Evolutionary conservation across 768 basidiomycete species (phyloP).

Genomic region (Trametes villosa): DNA sequence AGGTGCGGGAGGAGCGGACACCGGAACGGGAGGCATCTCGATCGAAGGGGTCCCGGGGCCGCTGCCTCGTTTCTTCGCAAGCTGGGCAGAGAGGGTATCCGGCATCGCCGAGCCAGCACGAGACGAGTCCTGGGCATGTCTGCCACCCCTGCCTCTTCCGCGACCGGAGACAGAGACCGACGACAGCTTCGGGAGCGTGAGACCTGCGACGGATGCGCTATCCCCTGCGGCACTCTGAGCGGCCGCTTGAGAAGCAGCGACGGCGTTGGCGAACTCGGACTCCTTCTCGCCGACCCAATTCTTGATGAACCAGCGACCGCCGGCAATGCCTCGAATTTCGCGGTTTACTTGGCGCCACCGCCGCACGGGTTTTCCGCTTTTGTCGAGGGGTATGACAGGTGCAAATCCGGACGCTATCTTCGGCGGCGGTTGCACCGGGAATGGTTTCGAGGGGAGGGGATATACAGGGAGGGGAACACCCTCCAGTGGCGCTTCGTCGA

Average conservation of each 20-base stretch:
- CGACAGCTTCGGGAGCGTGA: constrained; percentile 28
- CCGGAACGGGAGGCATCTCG: constrained; percentile 2
- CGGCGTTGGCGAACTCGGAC: constrained; percentile 55
- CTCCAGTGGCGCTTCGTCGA: constrained; percentile 58
- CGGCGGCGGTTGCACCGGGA: constrained; percentile 77
- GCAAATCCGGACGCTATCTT: constrained; percentile 80
- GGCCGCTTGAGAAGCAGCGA: constrained; percentile 25
- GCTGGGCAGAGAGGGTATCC: constrained; percentile 27
- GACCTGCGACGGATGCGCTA: constrained; percentile 16
- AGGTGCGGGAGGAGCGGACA: constrained; percentile 12
- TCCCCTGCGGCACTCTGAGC: constrained; percentile 19
- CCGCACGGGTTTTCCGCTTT: constrained; percentile 60
- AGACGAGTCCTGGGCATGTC: constrained; percentile 25
- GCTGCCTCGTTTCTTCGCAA: constrained; percentile 26
- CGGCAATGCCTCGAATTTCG: constrained; percentile 81
- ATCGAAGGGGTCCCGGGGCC: constrained; percentile 18
- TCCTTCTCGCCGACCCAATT: constrained; percentile 89
- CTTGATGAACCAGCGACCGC: constrained; percentile 79
- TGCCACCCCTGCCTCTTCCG: constrained; percentile 17
- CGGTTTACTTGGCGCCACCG: constrained; percentile 77
- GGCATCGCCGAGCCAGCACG: constrained; percentile 30
- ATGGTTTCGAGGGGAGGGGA: constrained; percentile 81
- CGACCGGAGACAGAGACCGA: constrained; percentile 19
- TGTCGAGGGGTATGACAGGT: constrained; percentile 67
- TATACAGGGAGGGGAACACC: constrained; percentile 70